These are phyloP conservation scores for Cinchona pubescens DNA, from an alignment of 257 asterid species.

Conservation along the genomic window DNA sequence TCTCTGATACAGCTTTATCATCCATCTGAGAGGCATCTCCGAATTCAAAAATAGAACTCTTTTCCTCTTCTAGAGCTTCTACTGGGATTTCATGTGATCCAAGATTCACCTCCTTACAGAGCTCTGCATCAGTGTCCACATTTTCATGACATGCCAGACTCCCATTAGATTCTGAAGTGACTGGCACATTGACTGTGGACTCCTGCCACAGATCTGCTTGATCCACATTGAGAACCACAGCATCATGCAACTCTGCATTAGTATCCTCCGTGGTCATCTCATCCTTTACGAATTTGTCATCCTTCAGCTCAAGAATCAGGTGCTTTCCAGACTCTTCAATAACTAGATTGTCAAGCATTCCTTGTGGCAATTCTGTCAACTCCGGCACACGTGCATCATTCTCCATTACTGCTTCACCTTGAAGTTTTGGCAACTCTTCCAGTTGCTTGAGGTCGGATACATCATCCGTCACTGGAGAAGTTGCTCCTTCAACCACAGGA, in stretches of 20 bases:
- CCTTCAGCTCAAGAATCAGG: neutral
- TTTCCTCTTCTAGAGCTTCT: conserved; percentile 1
- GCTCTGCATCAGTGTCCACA: neutral
- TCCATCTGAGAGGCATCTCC: neutral
- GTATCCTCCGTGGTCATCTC: neutral
- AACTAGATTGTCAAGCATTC: conserved; percentile 10
- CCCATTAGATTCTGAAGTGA: conserved; percentile 7
- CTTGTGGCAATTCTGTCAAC: conserved; percentile 19
- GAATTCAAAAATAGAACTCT: neutral
- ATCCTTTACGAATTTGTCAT: neutral
- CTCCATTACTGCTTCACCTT: neutral
- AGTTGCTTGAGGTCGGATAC: conserved; percentile 1
- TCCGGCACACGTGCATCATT: neutral
- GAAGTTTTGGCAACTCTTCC: conserved; percentile 18
- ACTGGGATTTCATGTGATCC: conserved; percentile 9
- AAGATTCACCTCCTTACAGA: neutral
- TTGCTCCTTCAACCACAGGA: neutral
- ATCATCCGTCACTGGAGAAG: neutral
- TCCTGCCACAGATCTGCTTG: conserved; percentile 18
- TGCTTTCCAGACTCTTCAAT: neutral
- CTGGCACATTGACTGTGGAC: neutral
- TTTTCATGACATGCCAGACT: conserved; percentile 9
- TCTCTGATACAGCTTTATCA: conserved; percentile 6
- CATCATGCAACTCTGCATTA: neutral
- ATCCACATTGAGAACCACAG: neutral